phyloP scores from a whole-genome alignment of 2,329 filamentous ascomycete genomes.

The Arthrobotrys conoides region DNA sequence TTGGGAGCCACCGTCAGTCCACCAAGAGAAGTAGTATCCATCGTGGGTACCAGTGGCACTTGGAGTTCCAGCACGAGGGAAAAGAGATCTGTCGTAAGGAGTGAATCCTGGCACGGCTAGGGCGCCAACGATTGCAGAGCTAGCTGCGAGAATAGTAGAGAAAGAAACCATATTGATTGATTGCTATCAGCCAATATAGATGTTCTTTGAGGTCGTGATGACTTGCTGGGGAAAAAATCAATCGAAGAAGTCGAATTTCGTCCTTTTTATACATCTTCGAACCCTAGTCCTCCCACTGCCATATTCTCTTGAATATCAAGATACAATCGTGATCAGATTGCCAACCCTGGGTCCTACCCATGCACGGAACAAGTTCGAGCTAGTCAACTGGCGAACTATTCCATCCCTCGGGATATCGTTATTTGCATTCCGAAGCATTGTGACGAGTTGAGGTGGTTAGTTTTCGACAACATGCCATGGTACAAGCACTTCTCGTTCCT shows the following conservation, averaged over 20 bases:
- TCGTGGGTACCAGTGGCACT: conserved; percentile 71
- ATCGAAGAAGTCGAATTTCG: conserved; percentile 17
- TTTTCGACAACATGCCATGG: conserved; percentile 43
- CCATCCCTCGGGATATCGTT: conserved; percentile 47
- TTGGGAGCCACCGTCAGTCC: conserved; percentile 71
- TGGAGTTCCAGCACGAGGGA: conserved; percentile 67
- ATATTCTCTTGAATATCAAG: background rate
- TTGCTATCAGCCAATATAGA: background rate
- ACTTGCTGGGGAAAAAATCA: conserved; percentile 15
- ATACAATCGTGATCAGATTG: conserved; percentile 22
- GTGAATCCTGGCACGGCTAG: conserved; percentile 66
- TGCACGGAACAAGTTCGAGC: conserved; percentile 13
- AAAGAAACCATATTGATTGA: conserved; percentile 55
- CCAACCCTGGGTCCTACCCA: background rate
- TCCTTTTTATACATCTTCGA: conserved; percentile 45
- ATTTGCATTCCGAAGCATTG: conserved; percentile 42
- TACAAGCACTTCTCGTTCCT: conserved; percentile 42
- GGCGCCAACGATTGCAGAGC: conserved; percentile 66
- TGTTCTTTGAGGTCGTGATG: conserved; percentile 12
- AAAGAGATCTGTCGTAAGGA: conserved; percentile 62
- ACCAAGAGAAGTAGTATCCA: conserved; percentile 75
- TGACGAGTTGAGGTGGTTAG: conserved; percentile 41
- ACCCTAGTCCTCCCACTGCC: background rate
- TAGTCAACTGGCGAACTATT: background rate
- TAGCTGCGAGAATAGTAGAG: conserved; percentile 54